phyloP scores from a whole-genome alignment of 106 monocot species.

The Platanthera guangdongensis region DNA sequence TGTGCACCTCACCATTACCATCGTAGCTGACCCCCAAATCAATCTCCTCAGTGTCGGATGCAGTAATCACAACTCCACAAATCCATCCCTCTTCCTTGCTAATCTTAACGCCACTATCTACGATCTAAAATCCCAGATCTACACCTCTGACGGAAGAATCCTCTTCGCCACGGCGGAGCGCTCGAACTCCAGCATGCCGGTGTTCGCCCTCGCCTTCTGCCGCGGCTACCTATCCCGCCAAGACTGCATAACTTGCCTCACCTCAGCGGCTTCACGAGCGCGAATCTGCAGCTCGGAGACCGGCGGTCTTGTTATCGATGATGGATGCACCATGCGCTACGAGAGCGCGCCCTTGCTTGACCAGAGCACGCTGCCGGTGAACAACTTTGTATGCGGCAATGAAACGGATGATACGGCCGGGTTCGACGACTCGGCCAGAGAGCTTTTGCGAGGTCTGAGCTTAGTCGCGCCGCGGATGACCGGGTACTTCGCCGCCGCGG shows the following conservation, averaged over 20 bases:
- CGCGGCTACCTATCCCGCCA: conserved; percentile 33
- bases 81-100: conserved; percentile 20
- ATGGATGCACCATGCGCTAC: conserved; percentile 58
- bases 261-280: conserved; percentile 18
- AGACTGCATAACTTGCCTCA: conserved; percentile 42
- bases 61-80: conserved; percentile 55
- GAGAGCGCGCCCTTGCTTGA: conserved; percentile 48
- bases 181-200: conserved; percentile 16
- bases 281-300: conserved; percentile 31
- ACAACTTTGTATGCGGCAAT: conserved; percentile 25
- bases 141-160: neutral
- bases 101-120: conserved; percentile 25
- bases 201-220: conserved; percentile 44
- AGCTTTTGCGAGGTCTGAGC: conserved; percentile 23
- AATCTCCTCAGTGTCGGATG: conserved; percentile 38
- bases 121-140: conserved; percentile 20
- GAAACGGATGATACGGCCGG: neutral
- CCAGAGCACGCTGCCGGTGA: conserved; percentile 33
- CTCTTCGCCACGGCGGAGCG: conserved; percentile 32
- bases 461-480: conserved; percentile 18
- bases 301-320: conserved; percentile 44
- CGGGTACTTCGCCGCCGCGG: conserved; percentile 32
- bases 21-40: conserved; percentile 30
- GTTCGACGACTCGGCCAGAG: conserved; percentile 1
- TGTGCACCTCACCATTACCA: neutral